Conservation (phyloP, 768 basidiomycete genomes). For the Kwoniella dendrophila region DNA sequence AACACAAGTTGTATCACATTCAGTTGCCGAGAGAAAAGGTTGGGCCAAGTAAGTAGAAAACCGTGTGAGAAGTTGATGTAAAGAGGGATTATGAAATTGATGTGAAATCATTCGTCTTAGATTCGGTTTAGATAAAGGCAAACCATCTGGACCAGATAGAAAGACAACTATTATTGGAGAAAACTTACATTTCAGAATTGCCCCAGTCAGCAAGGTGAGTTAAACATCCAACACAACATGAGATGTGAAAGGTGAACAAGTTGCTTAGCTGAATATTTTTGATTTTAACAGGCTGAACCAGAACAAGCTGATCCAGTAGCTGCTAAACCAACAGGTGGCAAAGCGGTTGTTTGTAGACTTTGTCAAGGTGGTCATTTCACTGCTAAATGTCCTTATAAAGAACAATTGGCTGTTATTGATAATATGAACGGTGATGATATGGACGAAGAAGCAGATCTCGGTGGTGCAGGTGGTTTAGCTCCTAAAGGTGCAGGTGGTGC, state of each 20-base stretch:
- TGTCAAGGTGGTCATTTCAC: slow-evolving; percentile 99
- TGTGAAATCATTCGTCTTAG: slow-evolving; percentile 53
- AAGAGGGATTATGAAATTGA: background rate
- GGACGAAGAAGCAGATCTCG: slow-evolving; percentile 60
- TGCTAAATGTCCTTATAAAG: slow-evolving; percentile 97
- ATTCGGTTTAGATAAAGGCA: slow-evolving; percentile 89
- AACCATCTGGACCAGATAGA: slow-evolving; percentile 81
- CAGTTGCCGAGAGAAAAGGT: slow-evolving; percentile 87
- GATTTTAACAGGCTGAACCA: slow-evolving; percentile 60
- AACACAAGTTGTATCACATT: slow-evolving; percentile 89
- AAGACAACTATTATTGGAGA: slow-evolving; percentile 86
- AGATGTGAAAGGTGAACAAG: background rate
- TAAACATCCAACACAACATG: slow-evolving; percentile 12
- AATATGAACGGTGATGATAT: slow-evolving; percentile 61
- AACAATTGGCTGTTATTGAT: slow-evolving; percentile 65
- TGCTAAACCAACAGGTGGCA: slow-evolving; percentile 66
- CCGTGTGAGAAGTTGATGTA: background rate
- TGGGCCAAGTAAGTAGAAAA: slow-evolving; percentile 66
- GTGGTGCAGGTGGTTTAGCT: slow-evolving; percentile 33
- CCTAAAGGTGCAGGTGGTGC: slow-evolving; percentile 55
- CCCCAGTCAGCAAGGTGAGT: slow-evolving; percentile 64
- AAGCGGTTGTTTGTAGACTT: slow-evolving; percentile 86
- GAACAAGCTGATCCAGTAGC: slow-evolving; percentile 65
- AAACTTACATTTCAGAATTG: slow-evolving; percentile 67
- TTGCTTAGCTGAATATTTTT: background rate